Evolutionary conservation across 441 rosid species (phyloP).

Genomic region (Jatropha podagrica): DNA sequence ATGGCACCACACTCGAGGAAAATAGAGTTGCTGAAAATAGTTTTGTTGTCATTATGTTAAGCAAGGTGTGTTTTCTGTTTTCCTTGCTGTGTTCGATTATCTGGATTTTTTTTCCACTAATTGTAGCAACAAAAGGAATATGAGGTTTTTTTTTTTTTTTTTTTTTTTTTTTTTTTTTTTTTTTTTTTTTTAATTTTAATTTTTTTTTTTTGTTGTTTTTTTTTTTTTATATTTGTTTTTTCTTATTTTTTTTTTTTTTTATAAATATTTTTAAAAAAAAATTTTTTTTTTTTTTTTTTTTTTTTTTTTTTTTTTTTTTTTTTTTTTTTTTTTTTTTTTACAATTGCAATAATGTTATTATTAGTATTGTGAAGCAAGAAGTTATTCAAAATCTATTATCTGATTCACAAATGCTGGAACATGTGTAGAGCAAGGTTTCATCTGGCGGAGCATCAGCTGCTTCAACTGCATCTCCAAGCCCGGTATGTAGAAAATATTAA

Average conservation of each 20-base stretch:
- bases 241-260: no score
- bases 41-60: constrained; percentile 78
- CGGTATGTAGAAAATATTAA: constrained; percentile 28
- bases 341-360: neutral
- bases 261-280: no score
- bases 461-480: constrained; percentile 47
- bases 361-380: neutral
- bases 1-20: constrained; percentile 67
- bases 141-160: neutral
- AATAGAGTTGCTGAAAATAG: constrained; percentile 70
- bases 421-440: constrained; percentile 54
- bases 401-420: constrained; percentile 15
- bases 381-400: neutral
- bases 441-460: constrained; percentile 59
- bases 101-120: constrained; percentile 68
- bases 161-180: no score
- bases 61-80: constrained; percentile 78
- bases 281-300: no score
- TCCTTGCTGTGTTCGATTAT: constrained; percentile 74
- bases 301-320: no score
- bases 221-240: no score
- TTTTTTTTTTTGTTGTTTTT: no score
- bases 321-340: no score
- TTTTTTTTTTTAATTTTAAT: no score
- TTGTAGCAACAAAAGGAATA: constrained; percentile 65